Conservation (phyloP, 768 basidiomycete genomes). For the Clavaria fumosa region DNA sequence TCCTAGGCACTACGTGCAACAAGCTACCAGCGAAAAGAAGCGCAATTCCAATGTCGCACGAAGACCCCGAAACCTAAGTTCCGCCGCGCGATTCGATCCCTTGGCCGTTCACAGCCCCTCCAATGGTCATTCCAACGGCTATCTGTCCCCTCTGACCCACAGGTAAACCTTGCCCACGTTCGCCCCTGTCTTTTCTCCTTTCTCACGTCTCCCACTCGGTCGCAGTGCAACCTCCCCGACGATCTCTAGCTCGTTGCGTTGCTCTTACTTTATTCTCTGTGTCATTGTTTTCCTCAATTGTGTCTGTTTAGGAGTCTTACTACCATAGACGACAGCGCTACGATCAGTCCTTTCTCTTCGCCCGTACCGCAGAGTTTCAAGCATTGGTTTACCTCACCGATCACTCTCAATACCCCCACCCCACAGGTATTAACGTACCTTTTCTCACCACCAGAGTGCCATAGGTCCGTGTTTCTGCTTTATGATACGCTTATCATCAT, state of each 20-base stretch:
- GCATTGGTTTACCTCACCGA: constrained; percentile 35
- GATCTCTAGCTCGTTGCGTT: no score
- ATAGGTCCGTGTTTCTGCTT: constrained; percentile 26
- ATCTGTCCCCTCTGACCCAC: no score
- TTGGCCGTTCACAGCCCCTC: no score
- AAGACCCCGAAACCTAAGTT: constrained; percentile 48
- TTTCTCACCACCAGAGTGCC: constrained; percentile 56
- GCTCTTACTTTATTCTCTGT: no score
- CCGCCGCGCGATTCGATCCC: constrained; percentile 28
- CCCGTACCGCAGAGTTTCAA: constrained; percentile 26
- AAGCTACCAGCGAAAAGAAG: constrained; percentile 76
- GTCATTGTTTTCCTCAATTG: no score
- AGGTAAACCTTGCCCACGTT: no score
- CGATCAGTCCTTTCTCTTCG: no score
- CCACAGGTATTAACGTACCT: constrained; percentile 55
- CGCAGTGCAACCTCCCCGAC: no score
- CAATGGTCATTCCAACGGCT: constrained; percentile 1
- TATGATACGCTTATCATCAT: constrained; percentile 10
- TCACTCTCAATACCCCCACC: constrained; percentile 44
- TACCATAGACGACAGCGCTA: constrained; percentile 17
- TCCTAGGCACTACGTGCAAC: constrained; percentile 61
- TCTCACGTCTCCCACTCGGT: constrained; percentile 8
- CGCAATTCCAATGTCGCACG: constrained; percentile 40
- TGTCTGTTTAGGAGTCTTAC: constrained; percentile 18
- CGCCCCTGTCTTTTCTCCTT: no score